These are phyloP conservation scores for Penicillium decumbens DNA, from an alignment of 2,329 filamentous ascomycete species.

Conservation along the genomic window DNA sequence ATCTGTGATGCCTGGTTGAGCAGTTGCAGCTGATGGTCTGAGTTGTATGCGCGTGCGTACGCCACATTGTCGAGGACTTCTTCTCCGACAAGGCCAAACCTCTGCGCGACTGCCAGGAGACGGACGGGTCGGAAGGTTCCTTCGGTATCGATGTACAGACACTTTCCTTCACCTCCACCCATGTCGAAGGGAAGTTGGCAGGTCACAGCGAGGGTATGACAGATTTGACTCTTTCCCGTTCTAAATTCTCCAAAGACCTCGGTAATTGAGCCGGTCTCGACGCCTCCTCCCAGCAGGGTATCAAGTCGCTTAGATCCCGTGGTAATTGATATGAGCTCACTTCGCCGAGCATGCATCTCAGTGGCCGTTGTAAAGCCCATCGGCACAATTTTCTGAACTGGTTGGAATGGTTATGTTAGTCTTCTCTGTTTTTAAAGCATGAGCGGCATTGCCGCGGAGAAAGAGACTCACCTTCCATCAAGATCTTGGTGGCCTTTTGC, in stretches of 20 bases:
- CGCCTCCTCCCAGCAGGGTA: conserved; percentile 84
- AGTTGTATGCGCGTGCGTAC: conserved; percentile 97
- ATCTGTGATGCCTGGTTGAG: conserved; percentile 93
- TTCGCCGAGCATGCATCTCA: conserved; percentile 96
- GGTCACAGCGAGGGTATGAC: conserved; percentile 95
- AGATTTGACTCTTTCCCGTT: conserved; percentile 97
- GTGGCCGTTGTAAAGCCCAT: conserved; percentile 99
- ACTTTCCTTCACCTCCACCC: conserved; percentile 97
- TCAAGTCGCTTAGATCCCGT: conserved; percentile 97
- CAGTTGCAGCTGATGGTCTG: conserved; percentile 91
- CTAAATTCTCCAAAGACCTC: conserved; percentile 98
- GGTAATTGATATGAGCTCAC: conserved; percentile 95
- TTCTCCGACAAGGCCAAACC: conserved; percentile 90
- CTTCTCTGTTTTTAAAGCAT: not conserved
- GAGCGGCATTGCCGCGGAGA: not conserved
- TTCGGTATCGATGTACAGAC: conserved; percentile 96
- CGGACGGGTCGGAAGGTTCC: conserved; percentile 94
- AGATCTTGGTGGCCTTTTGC: conserved; percentile 86
- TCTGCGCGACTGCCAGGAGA: conserved; percentile 82
- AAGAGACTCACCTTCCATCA: conserved; percentile 70
- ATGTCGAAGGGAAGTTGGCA: conserved; percentile 98
- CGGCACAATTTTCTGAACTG: conserved; percentile 90
- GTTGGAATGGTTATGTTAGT: conserved; percentile 11
- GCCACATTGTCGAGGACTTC: conserved; percentile 98
- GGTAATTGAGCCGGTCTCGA: conserved; percentile 96